These are phyloP conservation scores for Leucoagaricus sp. DNA, from an alignment of 1,284 basidiomycete genomes.

Conservation along the genomic window DNA sequence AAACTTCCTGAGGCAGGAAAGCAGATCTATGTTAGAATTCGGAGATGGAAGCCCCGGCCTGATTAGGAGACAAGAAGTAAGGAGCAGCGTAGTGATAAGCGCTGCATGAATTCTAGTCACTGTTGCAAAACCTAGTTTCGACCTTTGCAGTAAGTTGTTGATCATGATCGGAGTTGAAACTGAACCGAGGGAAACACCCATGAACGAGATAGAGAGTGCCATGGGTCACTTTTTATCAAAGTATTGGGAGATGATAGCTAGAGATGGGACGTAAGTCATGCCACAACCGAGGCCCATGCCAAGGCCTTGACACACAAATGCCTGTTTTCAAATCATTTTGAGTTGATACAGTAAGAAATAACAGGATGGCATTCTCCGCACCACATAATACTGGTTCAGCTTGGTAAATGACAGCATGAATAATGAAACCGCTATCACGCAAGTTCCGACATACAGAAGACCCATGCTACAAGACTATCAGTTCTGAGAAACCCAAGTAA, in stretches of 20 bases:
- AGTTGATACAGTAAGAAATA: no score
- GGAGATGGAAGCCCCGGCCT: conserved; percentile 40
- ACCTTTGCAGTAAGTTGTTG: conserved; percentile 34
- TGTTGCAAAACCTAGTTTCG: conserved; percentile 28
- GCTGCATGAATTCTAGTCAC: conserved; percentile 30
- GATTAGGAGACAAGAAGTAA: conserved; percentile 43
- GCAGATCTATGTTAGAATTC: conserved; percentile 20
- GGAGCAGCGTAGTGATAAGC: conserved; percentile 29
- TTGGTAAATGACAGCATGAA: conserved; percentile 43
- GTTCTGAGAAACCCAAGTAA: no score
- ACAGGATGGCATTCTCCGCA: conserved; percentile 19
- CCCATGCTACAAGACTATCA: neutral
- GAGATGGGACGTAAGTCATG: conserved; percentile 29
- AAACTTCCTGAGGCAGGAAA: conserved; percentile 33
- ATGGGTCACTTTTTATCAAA: conserved; percentile 44
- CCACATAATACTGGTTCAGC: conserved; percentile 40
- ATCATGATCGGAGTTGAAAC: conserved; percentile 35
- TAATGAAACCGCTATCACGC: conserved; percentile 23
- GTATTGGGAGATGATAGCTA: conserved; percentile 47
- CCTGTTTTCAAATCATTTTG: conserved; percentile 28
- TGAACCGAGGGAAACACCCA: conserved; percentile 31
- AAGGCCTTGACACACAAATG: conserved; percentile 50
- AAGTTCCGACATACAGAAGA: conserved; percentile 15
- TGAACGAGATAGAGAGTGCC: conserved; percentile 46
- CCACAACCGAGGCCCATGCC: conserved; percentile 38